Percentiles rank a stretch among this genome's conserved stretches.
These are phyloP conservation scores for Fusarium miscanthi DNA, from an alignment of 2,329 filamentous ascomycete genomes.

Conservation along the genomic window DNA sequence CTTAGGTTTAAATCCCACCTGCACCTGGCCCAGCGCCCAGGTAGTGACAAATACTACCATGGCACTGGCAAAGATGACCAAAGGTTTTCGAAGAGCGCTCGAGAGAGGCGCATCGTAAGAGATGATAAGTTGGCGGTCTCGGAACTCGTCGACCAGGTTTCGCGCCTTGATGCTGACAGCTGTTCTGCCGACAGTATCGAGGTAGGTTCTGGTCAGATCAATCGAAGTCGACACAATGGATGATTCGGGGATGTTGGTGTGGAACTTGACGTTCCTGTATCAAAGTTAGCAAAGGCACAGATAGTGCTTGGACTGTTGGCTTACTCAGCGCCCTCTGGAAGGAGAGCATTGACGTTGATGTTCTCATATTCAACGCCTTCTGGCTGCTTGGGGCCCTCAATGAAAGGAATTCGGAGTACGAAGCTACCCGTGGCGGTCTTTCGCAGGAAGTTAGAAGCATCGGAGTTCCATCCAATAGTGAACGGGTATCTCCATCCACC, in stretches of 20 bases:
- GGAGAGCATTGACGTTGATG: slow-evolving; percentile 81
- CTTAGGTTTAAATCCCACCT: slow-evolving; percentile 77
- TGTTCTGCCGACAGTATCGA: slow-evolving; percentile 92
- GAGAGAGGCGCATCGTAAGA: slow-evolving; percentile 85
- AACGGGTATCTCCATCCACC: slow-evolving; percentile 99
- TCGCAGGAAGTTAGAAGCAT: slow-evolving; percentile 81
- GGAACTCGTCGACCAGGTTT: slow-evolving; percentile 91
- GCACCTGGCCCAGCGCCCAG: slow-evolving; percentile 81
- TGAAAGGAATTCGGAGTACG: slow-evolving; percentile 88
- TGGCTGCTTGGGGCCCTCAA: slow-evolving; percentile 87
- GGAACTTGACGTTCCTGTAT: slow-evolving; percentile 80
- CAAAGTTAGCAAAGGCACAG: slow-evolving; percentile 48
- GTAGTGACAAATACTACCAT: slow-evolving; percentile 78
- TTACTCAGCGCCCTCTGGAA: slow-evolving; percentile 91
- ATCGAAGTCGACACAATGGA: slow-evolving; percentile 68
- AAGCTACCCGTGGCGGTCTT: slow-evolving; percentile 75
- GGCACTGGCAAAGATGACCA: slow-evolving; percentile 80
- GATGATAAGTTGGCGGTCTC: slow-evolving; percentile 84
- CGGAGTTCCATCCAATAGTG: slow-evolving; percentile 93
- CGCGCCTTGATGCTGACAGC: slow-evolving; percentile 81
- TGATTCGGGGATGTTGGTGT: slow-evolving; percentile 75
- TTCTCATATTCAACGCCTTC: slow-evolving; percentile 90
- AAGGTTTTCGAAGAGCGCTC: slow-evolving; percentile 84
- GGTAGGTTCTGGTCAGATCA: slow-evolving; percentile 84
- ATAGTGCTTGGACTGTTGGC: slow-evolving; percentile 48